Evolutionary conservation across 2,329 filamentous ascomycete genomes (phyloP), one percentile per base, ranked within the genome.

Genomic region (Thermothelomyces thermophilus): DNA sequence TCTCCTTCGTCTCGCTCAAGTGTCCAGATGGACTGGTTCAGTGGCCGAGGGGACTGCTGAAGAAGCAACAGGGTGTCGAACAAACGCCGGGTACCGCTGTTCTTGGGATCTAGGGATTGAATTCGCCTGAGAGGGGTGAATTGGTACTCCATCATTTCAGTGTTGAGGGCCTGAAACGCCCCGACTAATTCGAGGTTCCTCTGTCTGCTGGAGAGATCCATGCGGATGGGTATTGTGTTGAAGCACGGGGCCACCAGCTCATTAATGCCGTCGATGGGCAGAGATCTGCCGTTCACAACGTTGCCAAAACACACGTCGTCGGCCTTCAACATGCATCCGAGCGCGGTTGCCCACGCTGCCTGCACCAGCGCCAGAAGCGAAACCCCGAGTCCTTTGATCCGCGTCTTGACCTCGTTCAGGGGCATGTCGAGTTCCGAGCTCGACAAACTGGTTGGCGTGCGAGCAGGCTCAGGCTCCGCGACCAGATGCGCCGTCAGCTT

Each of bases 211-310:
- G 73, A 67, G 9, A 86, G 53, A 28, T 80, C 68, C 14, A 81
- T 68, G 22, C 88, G 78, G 1, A 90, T 63, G 0, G 90, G 89
- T 11, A 95, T 68, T 0, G 90, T 95, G 62, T 95, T 96, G 73
- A 96, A 95, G 64, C 89, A 95, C 0, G 90, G 90, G 0, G 87
- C 89, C n/a, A 94, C 79, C 5, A 95, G 76, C 3, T 75, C 72
- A 33, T 90, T 82, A 10, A 91, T 71, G 0, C 76, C 78, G 5
- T 84, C 75, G 2, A 90, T 65, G 0, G 79, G 68, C 9, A 87
- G 63, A 0, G 82, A 84, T 7, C 90, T 81, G 1, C 90, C 90
- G 61, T 82, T 90, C 49, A 91, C 77, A 2, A 96, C 84, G 59
- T 88, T 93, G 0, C 91, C 90, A 61, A 96, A 95, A 64, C 87